Conservation (phyloP, 345 rosid genomes). For the Rhizophora apiculata region DNA sequence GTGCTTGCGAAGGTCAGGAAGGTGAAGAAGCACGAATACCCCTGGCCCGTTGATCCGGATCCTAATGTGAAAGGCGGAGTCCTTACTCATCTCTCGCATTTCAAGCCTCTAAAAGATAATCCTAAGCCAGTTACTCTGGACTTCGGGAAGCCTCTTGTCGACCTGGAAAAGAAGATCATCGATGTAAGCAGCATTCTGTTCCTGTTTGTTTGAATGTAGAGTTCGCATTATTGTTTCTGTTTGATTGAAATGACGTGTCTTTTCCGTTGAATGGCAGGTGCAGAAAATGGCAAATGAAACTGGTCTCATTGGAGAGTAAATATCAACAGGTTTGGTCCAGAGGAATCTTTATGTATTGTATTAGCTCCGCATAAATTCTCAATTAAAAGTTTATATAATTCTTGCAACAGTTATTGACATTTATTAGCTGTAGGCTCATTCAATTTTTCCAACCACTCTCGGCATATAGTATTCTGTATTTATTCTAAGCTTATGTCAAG, state of each 20-base stretch:
- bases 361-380: too few relatives aligned
- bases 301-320: slow-evolving; percentile 70
- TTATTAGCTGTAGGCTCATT: too few relatives aligned
- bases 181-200: slow-evolving; percentile 42
- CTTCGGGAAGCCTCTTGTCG: slow-evolving; percentile 86
- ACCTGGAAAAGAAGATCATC: slow-evolving; percentile 71
- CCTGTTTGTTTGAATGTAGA: neutral
- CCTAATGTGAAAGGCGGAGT: slow-evolving; percentile 89
- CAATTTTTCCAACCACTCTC: too few relatives aligned
- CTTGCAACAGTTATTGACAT: too few relatives aligned
- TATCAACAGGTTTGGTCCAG: slow-evolving; percentile 62
- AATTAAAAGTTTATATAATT: too few relatives aligned
- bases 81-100: slow-evolving; percentile 67
- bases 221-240: neutral
- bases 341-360: too few relatives aligned
- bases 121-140: slow-evolving; percentile 80
- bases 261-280: slow-evolving; percentile 50
- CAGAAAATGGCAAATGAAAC: slow-evolving; percentile 88
- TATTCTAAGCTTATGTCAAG: neutral
- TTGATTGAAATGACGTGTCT: slow-evolving; percentile 2
- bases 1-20: slow-evolving; percentile 65
- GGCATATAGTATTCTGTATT: too few relatives aligned
- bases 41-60: slow-evolving; percentile 92
- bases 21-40: slow-evolving; percentile 82
- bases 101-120: slow-evolving; percentile 68